Conservation (phyloP, 2,329 filamentous ascomycete genomes). For the Ampelomyces quisqualis region DNA sequence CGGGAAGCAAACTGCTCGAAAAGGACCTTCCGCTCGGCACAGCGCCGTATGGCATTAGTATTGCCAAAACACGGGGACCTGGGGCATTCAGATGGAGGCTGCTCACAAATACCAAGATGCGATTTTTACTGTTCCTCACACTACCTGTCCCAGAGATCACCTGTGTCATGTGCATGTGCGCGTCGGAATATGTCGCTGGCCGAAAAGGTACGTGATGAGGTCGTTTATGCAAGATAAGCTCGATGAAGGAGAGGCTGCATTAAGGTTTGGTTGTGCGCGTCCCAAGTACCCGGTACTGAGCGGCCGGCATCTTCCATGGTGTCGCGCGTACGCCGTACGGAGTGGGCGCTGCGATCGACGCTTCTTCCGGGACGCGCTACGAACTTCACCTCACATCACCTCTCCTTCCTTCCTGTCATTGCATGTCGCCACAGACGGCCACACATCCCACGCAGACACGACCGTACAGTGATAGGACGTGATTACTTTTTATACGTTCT, state of each 20-base stretch:
- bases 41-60: slow-evolving; percentile 7
- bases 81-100: too few species aligned
- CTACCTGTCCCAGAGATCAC: slow-evolving; percentile 2
- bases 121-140: slow-evolving; percentile 9
- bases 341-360: slow-evolving; percentile 9
- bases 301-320: slow-evolving; percentile 11
- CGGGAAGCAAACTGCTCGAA: slow-evolving; percentile 3
- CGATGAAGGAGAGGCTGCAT: slow-evolving; percentile 32
- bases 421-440: too few species aligned
- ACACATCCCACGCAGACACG: too few species aligned
- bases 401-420: too few species aligned
- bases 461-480: too few species aligned
- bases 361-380: not conserved
- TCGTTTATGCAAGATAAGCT: slow-evolving; percentile 26
- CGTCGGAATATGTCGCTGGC: slow-evolving; percentile 13
- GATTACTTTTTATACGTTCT: not conserved
- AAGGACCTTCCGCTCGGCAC: slow-evolving; percentile 1
- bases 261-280: slow-evolving; percentile 30
- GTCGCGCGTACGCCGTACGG: too few species aligned
- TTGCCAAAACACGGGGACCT: slow-evolving; percentile 5
- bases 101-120: slow-evolving; percentile 17
- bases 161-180: slow-evolving; percentile 5
- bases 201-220: slow-evolving; percentile 8
- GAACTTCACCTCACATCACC: slow-evolving; percentile 9
- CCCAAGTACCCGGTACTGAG: slow-evolving; percentile 11